Conservation (phyloP, 1,139 yeast genomes). For the Yamadazyma dushanensis region DNA sequence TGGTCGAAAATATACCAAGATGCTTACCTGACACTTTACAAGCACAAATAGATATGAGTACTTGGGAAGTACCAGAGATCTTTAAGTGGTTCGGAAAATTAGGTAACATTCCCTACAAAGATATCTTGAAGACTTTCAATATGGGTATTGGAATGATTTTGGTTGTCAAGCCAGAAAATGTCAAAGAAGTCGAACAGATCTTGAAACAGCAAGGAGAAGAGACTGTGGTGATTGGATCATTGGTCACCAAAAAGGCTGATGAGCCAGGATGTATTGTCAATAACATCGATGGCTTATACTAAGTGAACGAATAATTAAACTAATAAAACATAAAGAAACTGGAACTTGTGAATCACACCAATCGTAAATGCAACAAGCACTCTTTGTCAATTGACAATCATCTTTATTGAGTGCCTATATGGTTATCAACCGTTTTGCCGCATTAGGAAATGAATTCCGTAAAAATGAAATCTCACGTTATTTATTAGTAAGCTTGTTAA, state of each 20-base stretch:
- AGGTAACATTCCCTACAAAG: conserved; percentile 85
- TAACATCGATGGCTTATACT: conserved; percentile 63
- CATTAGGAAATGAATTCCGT: too few relatives aligned
- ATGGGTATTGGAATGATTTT: conserved; percentile 97
- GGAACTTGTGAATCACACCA: too few relatives aligned
- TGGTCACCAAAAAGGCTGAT: conserved; percentile 54
- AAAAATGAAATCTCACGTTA: too few relatives aligned
- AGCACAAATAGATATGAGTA: conserved; percentile 75
- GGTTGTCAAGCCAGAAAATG: conserved; percentile 69
- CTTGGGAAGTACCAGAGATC: conserved; percentile 84
- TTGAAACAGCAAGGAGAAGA: conserved; percentile 70
- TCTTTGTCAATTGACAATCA: too few relatives aligned
- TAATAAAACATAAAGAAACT: too few relatives aligned
- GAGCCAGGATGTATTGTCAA: conserved; percentile 64
- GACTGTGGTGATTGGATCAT: conserved; percentile 76
- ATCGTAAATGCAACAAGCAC: too few relatives aligned
- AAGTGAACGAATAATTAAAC: conserved; percentile 10
- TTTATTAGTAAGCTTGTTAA: too few relatives aligned
- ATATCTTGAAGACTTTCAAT: conserved; percentile 87
- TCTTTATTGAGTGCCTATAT: neutral
- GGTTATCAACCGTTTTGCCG: conserved; percentile 7
- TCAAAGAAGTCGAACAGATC: conserved; percentile 51
- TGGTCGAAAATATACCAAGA: conserved; percentile 94
- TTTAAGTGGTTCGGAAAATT: conserved; percentile 93
- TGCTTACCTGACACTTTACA: conserved; percentile 80